Conservation (phyloP, 2,329 filamentous ascomycete species). For the Diplocarpon mali region DNA sequence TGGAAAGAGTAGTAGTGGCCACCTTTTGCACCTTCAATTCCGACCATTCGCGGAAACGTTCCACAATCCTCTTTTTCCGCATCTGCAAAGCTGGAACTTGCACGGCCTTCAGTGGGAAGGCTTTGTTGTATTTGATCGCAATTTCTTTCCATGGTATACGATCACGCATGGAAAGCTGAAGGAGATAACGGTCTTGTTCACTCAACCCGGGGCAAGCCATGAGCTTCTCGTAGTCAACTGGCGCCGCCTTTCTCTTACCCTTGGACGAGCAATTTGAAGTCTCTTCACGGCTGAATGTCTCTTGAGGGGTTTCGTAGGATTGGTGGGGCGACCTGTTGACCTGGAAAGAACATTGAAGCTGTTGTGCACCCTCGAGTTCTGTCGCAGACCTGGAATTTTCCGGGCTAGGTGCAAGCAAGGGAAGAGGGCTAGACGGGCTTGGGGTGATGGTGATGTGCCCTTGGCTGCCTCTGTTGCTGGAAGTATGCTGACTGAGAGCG, state of each 20-base stretch:
- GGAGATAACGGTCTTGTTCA: constrained; percentile 26
- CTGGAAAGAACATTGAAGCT: constrained; percentile 16
- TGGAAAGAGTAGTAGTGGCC: constrained; percentile 2
- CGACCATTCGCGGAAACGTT: constrained; percentile 18
- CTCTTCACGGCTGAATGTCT: background rate
- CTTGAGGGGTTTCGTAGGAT: constrained; percentile 11
- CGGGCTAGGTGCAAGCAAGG: constrained; percentile 20
- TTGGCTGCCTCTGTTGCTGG: constrained; percentile 5
- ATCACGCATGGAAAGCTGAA: constrained; percentile 27
- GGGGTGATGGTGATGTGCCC: constrained; percentile 10
- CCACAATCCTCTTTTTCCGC: constrained; percentile 28
- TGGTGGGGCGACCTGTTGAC: constrained; percentile 15
- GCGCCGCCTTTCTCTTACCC: constrained; percentile 17
- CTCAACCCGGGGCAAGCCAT: constrained; percentile 15
- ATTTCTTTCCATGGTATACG: constrained; percentile 28
- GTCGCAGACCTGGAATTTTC: constrained; percentile 10
- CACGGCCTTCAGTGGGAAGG: constrained; percentile 21
- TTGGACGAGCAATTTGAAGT: constrained; percentile 1
- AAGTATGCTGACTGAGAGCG: background rate
- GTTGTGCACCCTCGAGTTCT: constrained; percentile 10
- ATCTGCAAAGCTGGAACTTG: constrained; percentile 29
- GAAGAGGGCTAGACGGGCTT: background rate
- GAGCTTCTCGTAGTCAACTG: constrained; percentile 8
- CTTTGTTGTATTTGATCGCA: constrained; percentile 23
- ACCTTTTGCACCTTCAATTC: constrained; percentile 3